These are phyloP conservation scores for Entophlyctis helioformis DNA, from an alignment of 192 early-diverging fungal genomes.

Conservation along the genomic window DNA sequence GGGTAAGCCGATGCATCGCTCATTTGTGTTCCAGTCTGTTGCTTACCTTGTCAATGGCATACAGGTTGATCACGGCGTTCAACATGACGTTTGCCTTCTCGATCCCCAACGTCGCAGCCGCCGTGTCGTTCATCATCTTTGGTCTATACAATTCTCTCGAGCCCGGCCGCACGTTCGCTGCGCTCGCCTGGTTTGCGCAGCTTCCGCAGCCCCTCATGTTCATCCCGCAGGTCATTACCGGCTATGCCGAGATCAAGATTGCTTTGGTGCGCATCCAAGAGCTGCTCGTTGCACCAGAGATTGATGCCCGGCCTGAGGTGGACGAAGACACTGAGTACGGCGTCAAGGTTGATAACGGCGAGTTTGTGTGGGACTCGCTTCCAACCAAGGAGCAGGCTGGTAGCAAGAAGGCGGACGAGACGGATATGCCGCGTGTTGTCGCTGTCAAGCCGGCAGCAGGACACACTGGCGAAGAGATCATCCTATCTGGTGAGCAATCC, in stretches of 20 bases:
- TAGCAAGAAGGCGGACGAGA: conserved; percentile 11
- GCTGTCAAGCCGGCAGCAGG: no score
- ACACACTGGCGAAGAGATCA: no score
- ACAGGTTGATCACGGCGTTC: conserved; percentile 15
- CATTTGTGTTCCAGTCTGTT: not conserved
- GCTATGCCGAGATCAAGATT: conserved; percentile 34
- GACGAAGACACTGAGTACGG: conserved; percentile 32
- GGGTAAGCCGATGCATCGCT: not conserved
- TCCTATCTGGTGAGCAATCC: no score
- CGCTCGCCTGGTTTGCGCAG: conserved; percentile 30
- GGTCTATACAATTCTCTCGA: conserved; percentile 16
- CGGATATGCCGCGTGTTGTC: no score
- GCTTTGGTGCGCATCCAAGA: conserved; percentile 33
- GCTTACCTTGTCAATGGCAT: not conserved
- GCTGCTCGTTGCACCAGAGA: conserved; percentile 45
- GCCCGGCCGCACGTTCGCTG: conserved; percentile 26
- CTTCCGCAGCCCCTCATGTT: conserved; percentile 39
- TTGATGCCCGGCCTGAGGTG: conserved; percentile 34
- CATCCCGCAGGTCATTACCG: conserved; percentile 30
- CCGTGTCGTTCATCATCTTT: conserved; percentile 32
- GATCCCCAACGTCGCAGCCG: conserved; percentile 26
- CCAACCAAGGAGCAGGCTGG: conserved; percentile 1
- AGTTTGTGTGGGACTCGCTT: conserved; percentile 54
- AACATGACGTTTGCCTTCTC: conserved; percentile 32
- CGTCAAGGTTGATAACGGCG: conserved; percentile 42